These are phyloP conservation scores for Pythium dissotocum DNA, from an alignment of 352 stramenopile species.

Conservation along the genomic window DNA sequence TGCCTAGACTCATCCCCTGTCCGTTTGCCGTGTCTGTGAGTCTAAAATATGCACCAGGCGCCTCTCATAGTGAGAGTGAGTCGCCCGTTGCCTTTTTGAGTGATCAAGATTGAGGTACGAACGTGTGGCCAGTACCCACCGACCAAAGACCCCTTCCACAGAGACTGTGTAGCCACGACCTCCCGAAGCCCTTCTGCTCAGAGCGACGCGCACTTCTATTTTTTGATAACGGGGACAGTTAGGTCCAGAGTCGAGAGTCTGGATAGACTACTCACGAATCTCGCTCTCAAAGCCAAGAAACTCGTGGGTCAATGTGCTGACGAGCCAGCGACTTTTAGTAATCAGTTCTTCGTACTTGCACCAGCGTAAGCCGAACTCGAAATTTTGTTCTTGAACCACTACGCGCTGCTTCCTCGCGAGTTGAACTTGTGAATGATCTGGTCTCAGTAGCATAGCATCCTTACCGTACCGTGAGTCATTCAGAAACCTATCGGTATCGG, in stretches of 20 bases:
- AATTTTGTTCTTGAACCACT: neutral
- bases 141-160: neutral
- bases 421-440: neutral
- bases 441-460: too few relatives aligned
- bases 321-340: too few relatives aligned
- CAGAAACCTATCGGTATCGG: neutral
- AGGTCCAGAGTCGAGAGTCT: too few relatives aligned
- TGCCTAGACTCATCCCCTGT: neutral
- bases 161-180: neutral
- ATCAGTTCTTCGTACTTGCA: too few relatives aligned
- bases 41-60: too few relatives aligned
- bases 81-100: too few relatives aligned
- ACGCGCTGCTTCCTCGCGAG: neutral
- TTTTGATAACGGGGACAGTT: neutral
- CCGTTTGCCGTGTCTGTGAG: neutral
- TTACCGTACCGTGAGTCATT: too few relatives aligned
- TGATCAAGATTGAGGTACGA: neutral
- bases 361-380: neutral
- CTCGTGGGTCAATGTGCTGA: too few relatives aligned
- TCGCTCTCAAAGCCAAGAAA: neutral
- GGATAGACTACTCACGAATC: neutral
- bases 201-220: neutral
- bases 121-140: neutral
- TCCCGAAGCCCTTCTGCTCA: neutral
- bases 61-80: too few relatives aligned